Conservation (phyloP, 2,329 filamentous ascomycete species). For the Emergomyces orientalis region DNA sequence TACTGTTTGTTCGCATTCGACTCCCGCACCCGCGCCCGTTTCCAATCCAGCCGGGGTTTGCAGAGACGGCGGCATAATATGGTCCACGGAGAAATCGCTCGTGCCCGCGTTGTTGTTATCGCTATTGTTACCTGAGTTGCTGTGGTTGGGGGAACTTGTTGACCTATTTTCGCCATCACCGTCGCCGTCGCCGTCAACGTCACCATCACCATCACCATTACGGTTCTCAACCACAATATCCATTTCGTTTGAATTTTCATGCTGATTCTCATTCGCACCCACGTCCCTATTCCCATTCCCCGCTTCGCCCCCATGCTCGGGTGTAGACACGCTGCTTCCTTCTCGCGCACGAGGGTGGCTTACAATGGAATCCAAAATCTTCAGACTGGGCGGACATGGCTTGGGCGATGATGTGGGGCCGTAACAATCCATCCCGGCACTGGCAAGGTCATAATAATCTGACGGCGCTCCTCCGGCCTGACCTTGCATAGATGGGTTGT, state of each 20-base stretch:
- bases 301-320: conserved; percentile 8
- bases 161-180: neutral
- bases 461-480: neutral
- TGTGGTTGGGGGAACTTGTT: neutral
- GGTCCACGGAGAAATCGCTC: neutral
- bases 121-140: neutral
- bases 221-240: neutral
- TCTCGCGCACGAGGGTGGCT: neutral
- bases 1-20: neutral
- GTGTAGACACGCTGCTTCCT: neutral
- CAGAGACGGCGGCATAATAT: neutral
- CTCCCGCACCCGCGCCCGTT: neutral
- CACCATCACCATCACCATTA: neutral
- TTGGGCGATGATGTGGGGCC: neutral
- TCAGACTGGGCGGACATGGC: neutral
- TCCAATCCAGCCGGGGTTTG: neutral
- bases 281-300: neutral
- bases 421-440: neutral
- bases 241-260: too few species aligned
- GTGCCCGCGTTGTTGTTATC: neutral
- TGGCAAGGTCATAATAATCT: neutral
- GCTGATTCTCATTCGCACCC: neutral
- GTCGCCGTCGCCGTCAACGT: too few species aligned
- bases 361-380: conserved; percentile 2
- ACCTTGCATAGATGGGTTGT: conserved; percentile 9